Evolutionary conservation across 2,329 filamentous ascomycete genomes (phyloP), one percentile per base, ranked within the genome.

Genomic region (Drechmeria coniospora): DNA sequence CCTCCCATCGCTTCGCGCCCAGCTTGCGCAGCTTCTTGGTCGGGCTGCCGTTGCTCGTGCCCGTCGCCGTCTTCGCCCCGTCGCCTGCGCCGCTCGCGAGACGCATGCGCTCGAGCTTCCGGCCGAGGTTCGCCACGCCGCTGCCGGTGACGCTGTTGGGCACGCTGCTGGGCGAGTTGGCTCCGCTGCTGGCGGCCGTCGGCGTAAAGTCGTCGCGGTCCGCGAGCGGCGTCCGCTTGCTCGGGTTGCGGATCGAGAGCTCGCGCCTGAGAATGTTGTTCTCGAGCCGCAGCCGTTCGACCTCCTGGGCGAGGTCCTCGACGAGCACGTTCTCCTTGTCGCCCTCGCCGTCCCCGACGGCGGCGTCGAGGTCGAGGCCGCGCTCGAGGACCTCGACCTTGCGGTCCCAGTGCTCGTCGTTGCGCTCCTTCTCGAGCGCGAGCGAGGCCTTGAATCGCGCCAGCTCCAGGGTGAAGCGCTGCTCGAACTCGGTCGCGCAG

Each of bases 401-500:
- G 38, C 72, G 72, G 49, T 95, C 86, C 46, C 90, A 68, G 51
- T 92, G 82, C 47, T 81, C 80, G 34, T 93, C 83, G 28, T 74
- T 74, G 24, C 74, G 69, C 41, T 92, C 84, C 35, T 73, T 68
- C 48, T 94, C 84, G 5, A 78, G 70, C 12, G 81, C 78, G 49
- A 84, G 69, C 0, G 73, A 78, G 1, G 67, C 68, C 46, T 87
- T 78, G 79, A 83, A 94, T n/a, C 81, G 65, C 8, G 69, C 65
- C 49, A 81, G 70, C 49, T 94, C 84, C 9, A 75, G 57, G 13
- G 74, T 68, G 25, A 94, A 64, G 8, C 73, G 69, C 33, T 68
- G 61, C 45, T 98, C 90, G 59, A 92, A 92, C 45, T 94, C 90
- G 3, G 59, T 63, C 40, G 75, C 86, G 41, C 86, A 87, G 40